phyloP scores from a whole-genome alignment of 371 early-diverging fungal genomes.

The Conidiobolus coronatus region DNA sequence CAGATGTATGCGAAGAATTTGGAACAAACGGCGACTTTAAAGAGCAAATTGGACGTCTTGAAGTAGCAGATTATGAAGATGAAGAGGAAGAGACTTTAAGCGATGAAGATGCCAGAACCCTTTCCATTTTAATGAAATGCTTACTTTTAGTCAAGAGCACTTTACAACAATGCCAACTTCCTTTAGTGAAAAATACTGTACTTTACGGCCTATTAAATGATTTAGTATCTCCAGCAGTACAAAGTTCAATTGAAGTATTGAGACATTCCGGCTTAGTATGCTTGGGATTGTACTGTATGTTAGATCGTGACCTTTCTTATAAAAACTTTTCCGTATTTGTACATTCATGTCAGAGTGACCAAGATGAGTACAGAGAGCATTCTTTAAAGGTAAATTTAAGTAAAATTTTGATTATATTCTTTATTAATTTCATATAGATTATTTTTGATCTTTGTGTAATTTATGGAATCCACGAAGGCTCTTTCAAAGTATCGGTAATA shows the following conservation, averaged over 20 bases:
- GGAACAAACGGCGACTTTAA: conserved; percentile 6
- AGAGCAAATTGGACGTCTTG: background rate
- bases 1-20: conserved; percentile 23
- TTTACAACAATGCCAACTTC: conserved; percentile 2
- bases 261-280: conserved; percentile 60
- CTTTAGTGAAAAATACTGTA: conserved; percentile 42
- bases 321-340: conserved; percentile 21
- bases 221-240: conserved; percentile 53
- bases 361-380: conserved; percentile 8
- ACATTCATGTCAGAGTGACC: conserved; percentile 15
- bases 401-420: background rate
- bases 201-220: conserved; percentile 57
- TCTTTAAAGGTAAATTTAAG: background rate
- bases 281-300: conserved; percentile 45
- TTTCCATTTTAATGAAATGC: conserved; percentile 11
- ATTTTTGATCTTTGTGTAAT: conserved; percentile 31
- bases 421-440: conserved; percentile 14
- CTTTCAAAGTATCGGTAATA: conserved; percentile 2
- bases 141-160: background rate
- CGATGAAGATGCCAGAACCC: conserved; percentile 26
- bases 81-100: conserved; percentile 24
- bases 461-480: conserved; percentile 12
- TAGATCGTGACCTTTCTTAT: conserved; percentile 28
- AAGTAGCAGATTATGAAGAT: conserved; percentile 10
- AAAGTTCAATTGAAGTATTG: conserved; percentile 33